Conservation (phyloP, 2,329 filamentous ascomycete species). For the Sarocladium strictum region DNA sequence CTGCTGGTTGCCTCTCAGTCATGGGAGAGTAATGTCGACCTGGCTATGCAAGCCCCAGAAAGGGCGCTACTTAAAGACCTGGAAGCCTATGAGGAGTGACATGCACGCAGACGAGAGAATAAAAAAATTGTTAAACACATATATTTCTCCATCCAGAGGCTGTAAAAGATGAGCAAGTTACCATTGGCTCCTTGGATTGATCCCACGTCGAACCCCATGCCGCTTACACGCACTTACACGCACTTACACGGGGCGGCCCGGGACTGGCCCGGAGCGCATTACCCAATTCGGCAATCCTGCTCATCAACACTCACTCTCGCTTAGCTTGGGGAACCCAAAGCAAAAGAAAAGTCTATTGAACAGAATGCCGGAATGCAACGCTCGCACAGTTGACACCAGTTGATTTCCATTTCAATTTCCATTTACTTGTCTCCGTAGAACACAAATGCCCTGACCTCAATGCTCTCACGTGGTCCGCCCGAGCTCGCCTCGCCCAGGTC, state of each 20-base stretch:
- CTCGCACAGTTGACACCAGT: background rate
- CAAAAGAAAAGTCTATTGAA: background rate
- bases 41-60: background rate
- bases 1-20: background rate
- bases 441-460: background rate
- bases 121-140: background rate
- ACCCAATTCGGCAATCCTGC: too few species aligned
- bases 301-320: too few species aligned
- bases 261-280: too few species aligned
- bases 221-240: background rate
- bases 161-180: background rate
- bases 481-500: background rate
- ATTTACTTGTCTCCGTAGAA: background rate
- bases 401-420: background rate
- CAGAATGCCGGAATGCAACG: background rate
- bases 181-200: background rate
- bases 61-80: background rate
- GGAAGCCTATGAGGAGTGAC: background rate
- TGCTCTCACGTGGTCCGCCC: background rate
- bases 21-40: background rate
- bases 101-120: background rate
- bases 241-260: too few species aligned
- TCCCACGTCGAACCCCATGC: background rate
- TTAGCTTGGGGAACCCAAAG: too few species aligned
- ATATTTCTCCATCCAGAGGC: background rate